Base-by-base conservation (phyloP, 805 yeast genomes). In the Schwanniomyces occidentalis region DNA sequence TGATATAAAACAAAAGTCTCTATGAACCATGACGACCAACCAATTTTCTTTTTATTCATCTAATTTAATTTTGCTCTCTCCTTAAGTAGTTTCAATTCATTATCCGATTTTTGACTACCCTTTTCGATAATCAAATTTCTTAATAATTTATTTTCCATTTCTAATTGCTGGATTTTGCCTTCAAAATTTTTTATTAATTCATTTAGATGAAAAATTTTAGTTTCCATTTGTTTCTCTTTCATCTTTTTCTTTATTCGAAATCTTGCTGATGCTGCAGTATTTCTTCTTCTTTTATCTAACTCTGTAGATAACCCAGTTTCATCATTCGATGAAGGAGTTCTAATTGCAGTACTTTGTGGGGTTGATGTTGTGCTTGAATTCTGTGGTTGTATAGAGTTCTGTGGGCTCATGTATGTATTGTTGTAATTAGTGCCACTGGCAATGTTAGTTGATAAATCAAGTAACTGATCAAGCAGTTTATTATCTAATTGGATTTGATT, bases 191-290 rank as follows among this genome's bases (percentile, higher is more conserved):
- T 52, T n/a, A 78, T 71, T 40, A 61, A 54, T 21, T 73, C 77
- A 30, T 64, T 65, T 28, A 78, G 62, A 22, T 57, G 54, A 25
- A 49, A 51, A 13, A 77, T 65, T 28, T 61, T 68, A 28, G 59
- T 61, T 45, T 76, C 81, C 80, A 80, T 73, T 49, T 77, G 77
- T 46, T 69, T 72, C 45, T 78, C 83, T 51, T 68, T 76, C 42
- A 71, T 49, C 52, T 78, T 79, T 67, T 78, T 78, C 58, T 80
- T 80, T 27, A 75, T 64, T 44, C 86, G 58, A 56, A 80, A 80
- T 34, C 84, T 58, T 0, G 85, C 85, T 28, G 79, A 71, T 0
- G 87, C 87, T 4, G 79, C 78, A 2, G 85, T 77, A 51, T 78
- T 79, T 42, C 83, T 63, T 38, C 75, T 63, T 42, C 80, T 65